Base-by-base conservation (phyloP, 129 eudicot species). In the Kitagawia praeruptora region DNA sequence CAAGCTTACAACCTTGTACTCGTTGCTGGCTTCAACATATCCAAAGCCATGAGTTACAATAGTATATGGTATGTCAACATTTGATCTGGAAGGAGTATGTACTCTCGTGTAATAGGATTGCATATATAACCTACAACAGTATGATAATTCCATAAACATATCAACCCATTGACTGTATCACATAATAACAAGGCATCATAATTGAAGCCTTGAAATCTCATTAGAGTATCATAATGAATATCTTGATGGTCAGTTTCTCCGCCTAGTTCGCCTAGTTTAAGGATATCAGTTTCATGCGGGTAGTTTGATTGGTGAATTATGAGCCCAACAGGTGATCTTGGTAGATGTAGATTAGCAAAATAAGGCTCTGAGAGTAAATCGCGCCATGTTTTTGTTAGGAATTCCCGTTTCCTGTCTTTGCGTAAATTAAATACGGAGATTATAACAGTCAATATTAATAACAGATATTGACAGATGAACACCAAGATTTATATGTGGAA, bases 1-100 rank as follows among this genome's bases (percentile, higher is more conserved):
- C 49, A 75, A 61, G 14, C 63, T 47, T 1, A 85, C 82, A 8
- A 82, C 81, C 42, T 85, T 82, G 73, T 79, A 77, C 41, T 69
- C 75, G 6, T 75, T 70, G 10, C 38, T 85, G 8, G 27, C 41
- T 8, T 61, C 6, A 21, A 74, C 75, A 16, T 46, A 45, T 9
- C 84, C 34, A 38, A 82, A 82, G 46, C 48, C 47, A 41, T 42
- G 14, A 40, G 31, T 72, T 72, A 23, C 51, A 72, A 9, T 72
- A 44, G 51, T 13, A 40, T 19, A 72, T 18, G 75, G 3, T 21
- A 0, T 9, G 34, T 38, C 15, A 40, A 71, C 75, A 40, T 9
- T 4, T 71, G 34, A 71, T 71, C 49, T 0, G 75, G 31, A 40
- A 71, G 49, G 48, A 71, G 18, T 70, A 58, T 42, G 34, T 23